These are phyloP conservation scores for Tricladium varicosporioides DNA, from an alignment of 2,329 filamentous ascomycete genomes.

Conservation along the genomic window DNA sequence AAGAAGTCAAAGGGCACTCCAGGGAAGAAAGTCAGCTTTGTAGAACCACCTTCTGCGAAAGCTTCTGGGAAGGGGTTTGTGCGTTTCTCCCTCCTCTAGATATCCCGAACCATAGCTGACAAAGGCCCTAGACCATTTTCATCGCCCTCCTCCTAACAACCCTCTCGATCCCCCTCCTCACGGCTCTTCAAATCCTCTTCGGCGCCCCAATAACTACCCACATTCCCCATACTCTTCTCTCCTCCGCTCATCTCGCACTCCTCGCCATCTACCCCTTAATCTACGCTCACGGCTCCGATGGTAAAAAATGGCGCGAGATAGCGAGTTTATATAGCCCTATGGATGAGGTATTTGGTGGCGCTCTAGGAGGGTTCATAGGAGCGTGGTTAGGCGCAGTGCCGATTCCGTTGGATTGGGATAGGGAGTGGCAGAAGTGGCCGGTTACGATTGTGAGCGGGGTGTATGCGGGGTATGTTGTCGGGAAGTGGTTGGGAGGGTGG, in stretches of 20 bases:
- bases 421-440: conserved; percentile 99
- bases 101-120: neutral
- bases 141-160: conserved; percentile 60
- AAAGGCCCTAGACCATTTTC: conserved; percentile 57
- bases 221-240: conserved; percentile 72
- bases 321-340: conserved; percentile 67
- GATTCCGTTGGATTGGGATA: conserved; percentile 96
- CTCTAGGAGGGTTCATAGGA: conserved; percentile 74
- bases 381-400: conserved; percentile 94
- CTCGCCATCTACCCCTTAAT: conserved; percentile 77
- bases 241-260: conserved; percentile 77
- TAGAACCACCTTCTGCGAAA: conserved; percentile 1
- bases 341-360: conserved; percentile 80
- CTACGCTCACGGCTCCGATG: conserved; percentile 80
- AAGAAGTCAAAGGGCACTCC: conserved; percentile 55
- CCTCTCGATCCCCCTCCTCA: conserved; percentile 51
- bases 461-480: conserved; percentile 74
- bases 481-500: conserved; percentile 57
- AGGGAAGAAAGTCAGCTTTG: too few relatives aligned
- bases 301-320: conserved; percentile 66
- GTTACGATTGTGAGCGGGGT: conserved; percentile 84
- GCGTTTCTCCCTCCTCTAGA: neutral
- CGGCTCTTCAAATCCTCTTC: conserved; percentile 70
- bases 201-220: conserved; percentile 88
- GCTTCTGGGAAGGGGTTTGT: conserved; percentile 13